Evolutionary conservation across 768 basidiomycete species (phyloP).

Genomic region (Clitopilus passeckerianus): DNA sequence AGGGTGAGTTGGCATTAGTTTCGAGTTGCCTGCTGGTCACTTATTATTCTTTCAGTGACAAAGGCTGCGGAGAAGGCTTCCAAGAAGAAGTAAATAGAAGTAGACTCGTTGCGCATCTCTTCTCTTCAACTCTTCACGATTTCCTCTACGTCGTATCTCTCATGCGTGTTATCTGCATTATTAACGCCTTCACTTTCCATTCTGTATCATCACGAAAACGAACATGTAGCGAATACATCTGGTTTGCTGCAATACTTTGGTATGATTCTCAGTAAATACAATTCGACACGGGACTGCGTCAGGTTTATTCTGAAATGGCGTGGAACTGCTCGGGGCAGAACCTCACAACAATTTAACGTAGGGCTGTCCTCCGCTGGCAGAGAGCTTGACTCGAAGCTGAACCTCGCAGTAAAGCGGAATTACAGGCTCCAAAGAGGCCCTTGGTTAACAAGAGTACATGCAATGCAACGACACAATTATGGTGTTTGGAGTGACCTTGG

Average conservation of each 20-base stretch:
- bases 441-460: too few relatives aligned
- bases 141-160: not conserved
- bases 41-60: conserved; percentile 50
- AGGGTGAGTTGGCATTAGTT: conserved; percentile 46
- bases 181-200: conserved; percentile 21
- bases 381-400: too few relatives aligned
- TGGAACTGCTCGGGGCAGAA: too few relatives aligned
- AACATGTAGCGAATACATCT: conserved; percentile 1
- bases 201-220: conserved; percentile 37
- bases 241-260: not conserved
- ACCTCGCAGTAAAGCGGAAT: too few relatives aligned
- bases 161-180: conserved; percentile 27
- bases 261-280: not conserved
- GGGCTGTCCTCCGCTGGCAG: too few relatives aligned
- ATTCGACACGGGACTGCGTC: not conserved
- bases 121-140: conserved; percentile 18
- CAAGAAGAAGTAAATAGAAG: conserved; percentile 94
- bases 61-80: conserved; percentile 95
- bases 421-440: too few relatives aligned
- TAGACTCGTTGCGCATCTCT: conserved; percentile 62
- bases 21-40: not conserved
- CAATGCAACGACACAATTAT: too few relatives aligned
- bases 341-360: too few relatives aligned
- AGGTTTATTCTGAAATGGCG: too few relatives aligned
- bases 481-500: too few relatives aligned